phyloP scores from a whole-genome alignment of 148 eudicot genomes.

The Linanthus parryae region DNA sequence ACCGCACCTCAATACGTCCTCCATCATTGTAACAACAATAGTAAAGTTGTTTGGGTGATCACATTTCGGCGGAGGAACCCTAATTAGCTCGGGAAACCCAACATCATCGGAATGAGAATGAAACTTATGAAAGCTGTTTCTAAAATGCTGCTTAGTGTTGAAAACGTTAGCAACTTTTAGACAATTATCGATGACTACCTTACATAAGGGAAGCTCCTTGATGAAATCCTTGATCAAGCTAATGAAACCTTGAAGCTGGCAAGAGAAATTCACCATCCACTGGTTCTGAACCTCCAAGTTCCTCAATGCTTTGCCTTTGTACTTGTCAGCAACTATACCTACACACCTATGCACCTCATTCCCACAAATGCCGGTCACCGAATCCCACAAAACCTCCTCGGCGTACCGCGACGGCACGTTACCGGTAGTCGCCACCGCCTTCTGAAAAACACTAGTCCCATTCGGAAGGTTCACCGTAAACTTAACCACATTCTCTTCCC shows the following conservation, averaged over 20 bases:
- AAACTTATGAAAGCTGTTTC: slow-evolving; percentile 22
- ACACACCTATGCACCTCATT: slow-evolving; percentile 13
- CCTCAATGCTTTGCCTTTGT: slow-evolving; percentile 7
- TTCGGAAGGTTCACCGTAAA: slow-evolving; percentile 16
- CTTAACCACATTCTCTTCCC: slow-evolving; percentile 13
- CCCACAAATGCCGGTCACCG: slow-evolving; percentile 1
- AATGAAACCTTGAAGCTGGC: slow-evolving; percentile 25
- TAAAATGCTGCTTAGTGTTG: slow-evolving; percentile 21
- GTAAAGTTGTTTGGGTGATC: slow-evolving; percentile 18
- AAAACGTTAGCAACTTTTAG: slow-evolving; percentile 22
- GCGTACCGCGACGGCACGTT: slow-evolving; percentile 10
- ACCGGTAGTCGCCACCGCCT: slow-evolving; percentile 5
- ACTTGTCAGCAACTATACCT: slow-evolving; percentile 16
- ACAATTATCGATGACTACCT: slow-evolving; percentile 22
- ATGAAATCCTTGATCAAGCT: slow-evolving; percentile 28
- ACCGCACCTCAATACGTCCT: slow-evolving; percentile 25
- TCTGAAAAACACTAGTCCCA: slow-evolving; percentile 14
- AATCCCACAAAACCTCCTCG: slow-evolving; percentile 17
- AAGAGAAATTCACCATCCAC: slow-evolving; percentile 24
- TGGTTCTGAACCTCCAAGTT: slow-evolving; percentile 17
- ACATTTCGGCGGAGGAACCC: slow-evolving; percentile 21
- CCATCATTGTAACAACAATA: slow-evolving; percentile 25
- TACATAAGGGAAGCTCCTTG: slow-evolving; percentile 25
- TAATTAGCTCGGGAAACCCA: slow-evolving; percentile 18
- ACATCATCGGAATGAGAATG: slow-evolving; percentile 21